Evolutionary conservation across 495 filamentous ascomycete species (phyloP).

Genomic region (Penicillium cinerascens): DNA sequence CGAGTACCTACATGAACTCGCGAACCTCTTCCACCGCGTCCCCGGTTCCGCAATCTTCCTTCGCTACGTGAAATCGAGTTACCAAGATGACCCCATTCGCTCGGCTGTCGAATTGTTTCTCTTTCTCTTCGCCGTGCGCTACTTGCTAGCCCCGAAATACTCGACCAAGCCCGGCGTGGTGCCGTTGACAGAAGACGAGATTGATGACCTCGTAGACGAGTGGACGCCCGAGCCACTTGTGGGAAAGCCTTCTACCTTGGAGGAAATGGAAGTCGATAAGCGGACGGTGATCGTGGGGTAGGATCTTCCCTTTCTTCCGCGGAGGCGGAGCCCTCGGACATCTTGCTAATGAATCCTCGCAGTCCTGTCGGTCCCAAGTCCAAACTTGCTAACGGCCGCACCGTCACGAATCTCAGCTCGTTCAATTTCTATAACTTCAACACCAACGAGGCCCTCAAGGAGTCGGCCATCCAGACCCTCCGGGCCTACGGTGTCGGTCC

Average conservation of each 20-base stretch:
- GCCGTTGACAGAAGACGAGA: slow-evolving; percentile 86
- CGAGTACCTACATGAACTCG: slow-evolving; percentile 61
- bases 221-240: slow-evolving; percentile 96
- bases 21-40: slow-evolving; percentile 75
- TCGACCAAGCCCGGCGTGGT: slow-evolving; percentile 87
- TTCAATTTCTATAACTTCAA: slow-evolving; percentile 98
- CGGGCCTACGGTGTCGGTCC: slow-evolving; percentile 95
- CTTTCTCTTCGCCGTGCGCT: slow-evolving; percentile 92
- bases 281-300: slow-evolving; percentile 85
- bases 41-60: slow-evolving; percentile 92
- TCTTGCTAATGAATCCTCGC: slow-evolving; percentile 18
- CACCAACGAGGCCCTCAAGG: slow-evolving; percentile 84
- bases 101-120: slow-evolving; percentile 92
- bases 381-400: slow-evolving; percentile 84
- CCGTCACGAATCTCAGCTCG: slow-evolving; percentile 86
- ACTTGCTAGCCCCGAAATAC: slow-evolving; percentile 87
- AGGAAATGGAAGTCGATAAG: slow-evolving; percentile 80
- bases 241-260: slow-evolving; percentile 61
- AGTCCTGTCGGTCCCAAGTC: slow-evolving; percentile 87
- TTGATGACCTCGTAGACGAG: slow-evolving; percentile 95
- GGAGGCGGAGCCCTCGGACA: background rate
- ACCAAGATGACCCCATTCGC: slow-evolving; percentile 93
- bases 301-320: slow-evolving; percentile 3
- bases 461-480: slow-evolving; percentile 88
- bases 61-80: slow-evolving; percentile 92